Evolutionary conservation across 2,329 filamentous ascomycete genomes (phyloP), one percentile per base, ranked within the genome.

Genomic region (Dactylellina parvicollis): DNA sequence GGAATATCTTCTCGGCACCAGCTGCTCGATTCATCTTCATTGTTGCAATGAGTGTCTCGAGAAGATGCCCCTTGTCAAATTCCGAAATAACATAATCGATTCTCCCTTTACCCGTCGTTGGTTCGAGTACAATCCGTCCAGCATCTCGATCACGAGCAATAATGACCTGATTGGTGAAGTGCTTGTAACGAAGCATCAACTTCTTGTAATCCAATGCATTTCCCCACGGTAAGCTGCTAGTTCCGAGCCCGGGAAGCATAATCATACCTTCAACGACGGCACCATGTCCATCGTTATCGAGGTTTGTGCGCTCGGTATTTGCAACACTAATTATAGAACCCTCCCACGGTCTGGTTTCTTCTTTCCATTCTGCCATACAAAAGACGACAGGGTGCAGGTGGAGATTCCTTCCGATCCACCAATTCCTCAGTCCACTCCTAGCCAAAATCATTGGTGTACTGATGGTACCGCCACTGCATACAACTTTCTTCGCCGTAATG

Each of bases 231-330:
- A 91, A 83, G 56, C 85, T 82, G 3, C 87, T 82, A 12, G 92
- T 82, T 76, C 87, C 85, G 1, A 87, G 79, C 16, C 88, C 86
- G 0, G 92, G 92, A 78, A 92, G 78, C 90, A 95, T 93, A 77
- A 86, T 86, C 1, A 87, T 87, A 8, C 88, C 84, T 83, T 97
- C 92, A 26, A 97, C 83, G 80, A 96, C 96, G 52, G 85, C 85
- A 38, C 94, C 94, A 77, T 97, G 92, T 66, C 92, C 92, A 42
- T 88, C 84, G 4, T 87, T 86, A 79, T 96, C 92, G 0, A 93
- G 84, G 76, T 97, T 90, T 75, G 96, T 90, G 76, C 93, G 92
- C 60, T 90, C 88, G 44, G 85, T 87, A 75, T 91, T 89, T 16
- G 93, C 88, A 2, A 87, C 86, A 0, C 93, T 97, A 69, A 97